Base-by-base conservation (phyloP, 257 asterid genomes). In the Prunella vulgaris region DNA sequence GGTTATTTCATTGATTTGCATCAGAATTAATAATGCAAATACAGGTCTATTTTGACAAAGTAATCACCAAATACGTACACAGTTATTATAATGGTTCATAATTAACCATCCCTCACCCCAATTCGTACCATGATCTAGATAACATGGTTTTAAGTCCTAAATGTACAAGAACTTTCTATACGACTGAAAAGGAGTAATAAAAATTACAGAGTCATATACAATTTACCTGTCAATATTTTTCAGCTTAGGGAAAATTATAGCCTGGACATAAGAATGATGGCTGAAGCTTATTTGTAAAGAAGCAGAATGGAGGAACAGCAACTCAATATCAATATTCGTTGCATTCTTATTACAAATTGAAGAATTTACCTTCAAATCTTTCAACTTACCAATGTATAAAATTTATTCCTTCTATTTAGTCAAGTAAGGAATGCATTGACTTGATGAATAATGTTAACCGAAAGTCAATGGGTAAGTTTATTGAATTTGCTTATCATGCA, bases 1-100 rank as follows among this genome's bases (percentile, higher is more conserved):
- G 65, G 60, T 33, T 52, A 14, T 49, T 73, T 48, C 66, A 44
- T 46, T 35, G 25, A 32, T 22, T 60, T 30, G 30, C 46, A 72
- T 42, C 64, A 57, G 35, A 30, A 6, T 13, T n/a, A 14, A 13
- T 60, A 65, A 46, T 38, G 64, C 49, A 49, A 10, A 30, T 21
- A 10, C 42, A 35, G 12, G 42, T 35, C 12, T 35, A 35, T 35
- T 32, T 30, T 64, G 61, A 42, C 63, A 44, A 44, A 44, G 51
- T 44, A 44, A n/a, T 44, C 14, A 54, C 20, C 33, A 51, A 14
- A 5, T 40, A 46, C 42, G 65, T 56, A 10, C n/a, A 64, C n/a
- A 56, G 14, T 53, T 51, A 24, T 35, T 64, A 69, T 58, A 49
- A 60, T 6, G 20, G 25, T 51, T 51, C 58, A 3, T 15, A 51